phyloP scores from a whole-genome alignment of 2,329 filamentous ascomycete genomes.

The Sphaerulina musiva region DNA sequence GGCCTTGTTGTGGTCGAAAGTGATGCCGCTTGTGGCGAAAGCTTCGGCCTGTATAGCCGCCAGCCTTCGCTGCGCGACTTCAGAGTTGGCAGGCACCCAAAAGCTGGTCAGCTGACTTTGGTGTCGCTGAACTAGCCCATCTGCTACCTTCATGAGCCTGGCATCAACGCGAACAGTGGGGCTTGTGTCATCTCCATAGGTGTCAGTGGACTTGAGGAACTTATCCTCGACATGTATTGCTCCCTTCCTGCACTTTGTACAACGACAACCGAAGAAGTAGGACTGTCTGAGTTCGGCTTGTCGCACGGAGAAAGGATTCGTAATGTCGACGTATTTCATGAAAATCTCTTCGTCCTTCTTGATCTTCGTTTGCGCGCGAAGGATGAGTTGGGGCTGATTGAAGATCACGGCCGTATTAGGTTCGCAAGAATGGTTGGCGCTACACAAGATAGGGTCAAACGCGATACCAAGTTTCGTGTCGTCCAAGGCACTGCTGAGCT shows the following conservation, averaged over 20 bases:
- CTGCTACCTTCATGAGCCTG: constrained; percentile 19
- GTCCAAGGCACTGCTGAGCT: constrained; percentile 49
- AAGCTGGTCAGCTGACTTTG: constrained; percentile 19
- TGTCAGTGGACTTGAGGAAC: constrained; percentile 30
- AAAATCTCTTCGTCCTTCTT: constrained; percentile 51
- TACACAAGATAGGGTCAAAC: constrained; percentile 49
- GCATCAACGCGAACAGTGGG: constrained; percentile 27
- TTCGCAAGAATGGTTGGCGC: constrained; percentile 57
- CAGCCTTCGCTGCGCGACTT: constrained; percentile 19
- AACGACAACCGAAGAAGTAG: constrained; percentile 56
- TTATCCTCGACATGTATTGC: constrained; percentile 37
- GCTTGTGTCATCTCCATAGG: constrained; percentile 4
- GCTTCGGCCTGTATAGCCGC: constrained; percentile 26
- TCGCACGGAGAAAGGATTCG: constrained; percentile 46
- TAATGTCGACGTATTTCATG: constrained; percentile 57
- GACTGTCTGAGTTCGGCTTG: constrained; percentile 47
- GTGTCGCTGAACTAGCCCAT: constrained; percentile 22
- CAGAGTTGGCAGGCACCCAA: constrained; percentile 16
- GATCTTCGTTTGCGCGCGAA: constrained; percentile 51
- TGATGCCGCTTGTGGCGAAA: constrained; percentile 24
- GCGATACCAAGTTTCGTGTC: constrained; percentile 53
- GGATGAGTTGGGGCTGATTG: constrained; percentile 45
- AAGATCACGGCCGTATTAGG: constrained; percentile 55
- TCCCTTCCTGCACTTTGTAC: constrained; percentile 44
- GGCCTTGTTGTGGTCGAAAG: constrained; percentile 25